Evolutionary conservation across 805 yeast species (phyloP), one percentile per base, ranked within the genome.

Genomic region (Debaryomyces maramus): DNA sequence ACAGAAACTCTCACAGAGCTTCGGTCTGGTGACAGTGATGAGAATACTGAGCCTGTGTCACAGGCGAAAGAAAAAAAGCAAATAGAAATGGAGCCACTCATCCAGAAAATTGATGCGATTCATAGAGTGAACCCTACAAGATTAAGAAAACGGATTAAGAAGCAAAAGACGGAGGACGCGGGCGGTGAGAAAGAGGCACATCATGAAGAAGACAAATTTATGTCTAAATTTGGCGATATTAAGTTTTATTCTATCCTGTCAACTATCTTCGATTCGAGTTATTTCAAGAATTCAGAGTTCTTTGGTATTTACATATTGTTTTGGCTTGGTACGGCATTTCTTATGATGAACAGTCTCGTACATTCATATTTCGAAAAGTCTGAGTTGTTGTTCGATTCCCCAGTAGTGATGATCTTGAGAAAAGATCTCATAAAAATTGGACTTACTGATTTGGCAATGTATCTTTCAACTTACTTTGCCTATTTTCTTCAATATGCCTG

Each of bases 301-400:
- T 80, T 77, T 50, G 98, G 98, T 2, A 75, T 93, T 44, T 91
- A 81, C 59, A 83, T 88, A 4, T 73, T 89, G 35, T 79, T 81
- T 46, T 88, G 96, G 96, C 64, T 86, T 39, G 76, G 78, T 4
- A 74, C 81, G 4, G 81, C 75, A 18, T 70, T 83, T 40, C 58
- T 74, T 27, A 73, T 80, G 41, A 51, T 80, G 21, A 78, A 80
- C 42, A 73, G 75, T 15, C 52, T 81, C 6, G 65, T 81, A 13
- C 74, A 79, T 42, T 78, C 83, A 48, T 76, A 76, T 51, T 45
- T 74, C 27, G 62, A 59, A 9, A 57, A 59, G 20, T 56, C 73
- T 18, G 78, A 81, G 7, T 48, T 64, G 6, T 36, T 78, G 7
- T 56, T 72, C 35, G 67, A 77, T 19, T 75, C 81, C 20, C 78